These are phyloP conservation scores for Saccharomycopsis guyanensis DNA, from an alignment of 805 yeast genomes.

Conservation along the genomic window DNA sequence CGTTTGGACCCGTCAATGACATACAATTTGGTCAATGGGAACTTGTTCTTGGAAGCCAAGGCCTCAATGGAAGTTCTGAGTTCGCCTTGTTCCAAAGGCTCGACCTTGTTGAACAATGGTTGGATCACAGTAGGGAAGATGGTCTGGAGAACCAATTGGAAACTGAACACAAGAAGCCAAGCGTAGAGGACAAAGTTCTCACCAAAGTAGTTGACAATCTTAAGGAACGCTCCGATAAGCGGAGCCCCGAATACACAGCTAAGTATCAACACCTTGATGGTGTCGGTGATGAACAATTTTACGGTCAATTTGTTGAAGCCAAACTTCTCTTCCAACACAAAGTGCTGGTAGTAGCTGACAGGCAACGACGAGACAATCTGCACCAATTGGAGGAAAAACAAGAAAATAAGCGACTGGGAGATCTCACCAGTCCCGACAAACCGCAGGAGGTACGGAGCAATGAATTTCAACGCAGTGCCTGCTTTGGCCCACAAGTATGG, in stretches of 20 bases:
- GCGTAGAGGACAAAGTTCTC: slow-evolving; percentile 75
- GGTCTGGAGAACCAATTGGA: slow-evolving; percentile 69
- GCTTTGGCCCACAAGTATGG: slow-evolving; percentile 56
- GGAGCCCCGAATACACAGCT: slow-evolving; percentile 61
- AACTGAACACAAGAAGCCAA: slow-evolving; percentile 59
- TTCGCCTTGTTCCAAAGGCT: slow-evolving; percentile 87
- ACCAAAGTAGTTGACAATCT: slow-evolving; percentile 74
- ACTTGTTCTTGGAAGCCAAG: slow-evolving; percentile 64
- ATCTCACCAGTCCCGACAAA: slow-evolving; percentile 45
- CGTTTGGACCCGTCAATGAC: slow-evolving; percentile 97
- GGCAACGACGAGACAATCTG: slow-evolving; percentile 43
- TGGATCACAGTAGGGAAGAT: slow-evolving; percentile 79
- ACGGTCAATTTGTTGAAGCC: slow-evolving; percentile 88
- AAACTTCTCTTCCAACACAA: slow-evolving; percentile 83
- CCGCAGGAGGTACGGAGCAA: slow-evolving; percentile 24
- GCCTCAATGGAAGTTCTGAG: slow-evolving; percentile 73
- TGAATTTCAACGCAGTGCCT: slow-evolving; percentile 26
- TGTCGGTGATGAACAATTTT: slow-evolving; percentile 65
- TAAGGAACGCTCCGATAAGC: slow-evolving; percentile 63
- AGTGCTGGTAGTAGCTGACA: slow-evolving; percentile 63
- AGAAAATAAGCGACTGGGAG: slow-evolving; percentile 64
- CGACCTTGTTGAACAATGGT: slow-evolving; percentile 87
- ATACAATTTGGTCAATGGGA: slow-evolving; percentile 80
- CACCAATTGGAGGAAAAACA: slow-evolving; percentile 41
- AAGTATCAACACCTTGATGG: slow-evolving; percentile 51